A percentile compares a stretch with the other conserved stretches of the same genome.
Evolutionary conservation across 2,329 filamentous ascomycete genomes (phyloP).

Genomic region (Aureobasidium sp.): DNA sequence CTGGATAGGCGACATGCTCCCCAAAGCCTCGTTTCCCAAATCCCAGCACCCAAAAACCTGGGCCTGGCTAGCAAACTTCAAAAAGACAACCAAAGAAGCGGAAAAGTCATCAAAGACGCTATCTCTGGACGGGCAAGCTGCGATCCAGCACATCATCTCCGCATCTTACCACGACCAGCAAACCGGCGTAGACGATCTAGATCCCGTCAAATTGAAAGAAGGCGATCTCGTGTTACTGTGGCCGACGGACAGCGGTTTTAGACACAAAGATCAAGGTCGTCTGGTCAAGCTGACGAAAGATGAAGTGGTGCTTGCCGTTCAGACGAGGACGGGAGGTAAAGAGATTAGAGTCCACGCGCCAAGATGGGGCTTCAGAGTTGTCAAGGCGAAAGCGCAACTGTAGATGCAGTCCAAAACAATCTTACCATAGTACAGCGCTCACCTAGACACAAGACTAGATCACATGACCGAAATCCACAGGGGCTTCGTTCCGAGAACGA

Average conservation of each 20-base stretch:
- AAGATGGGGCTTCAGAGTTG: constrained; percentile 51
- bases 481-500: no score
- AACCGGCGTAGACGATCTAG: constrained; percentile 40
- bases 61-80: constrained; percentile 59
- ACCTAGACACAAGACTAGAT: no score
- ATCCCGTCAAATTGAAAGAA: constrained; percentile 47
- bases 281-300: constrained; percentile 46
- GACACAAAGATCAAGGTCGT: constrained; percentile 51
- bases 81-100: constrained; percentile 40
- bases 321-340: constrained; percentile 32
- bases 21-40: constrained; percentile 45
- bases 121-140: constrained; percentile 49
- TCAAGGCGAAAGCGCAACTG: constrained; percentile 29
- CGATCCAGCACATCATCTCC: constrained; percentile 41
- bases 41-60: constrained; percentile 53
- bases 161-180: constrained; percentile 43
- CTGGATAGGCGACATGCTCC: constrained; percentile 57
- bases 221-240: constrained; percentile 53
- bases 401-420: background rate
- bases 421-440: background rate
- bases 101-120: constrained; percentile 34
- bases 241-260: constrained; percentile 56
- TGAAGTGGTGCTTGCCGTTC: constrained; percentile 54
- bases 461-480: no score
- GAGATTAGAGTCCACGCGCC: constrained; percentile 55